These are phyloP conservation scores for Russula sp. DNA, from an alignment of 768 basidiomycete genomes.

Conservation along the genomic window DNA sequence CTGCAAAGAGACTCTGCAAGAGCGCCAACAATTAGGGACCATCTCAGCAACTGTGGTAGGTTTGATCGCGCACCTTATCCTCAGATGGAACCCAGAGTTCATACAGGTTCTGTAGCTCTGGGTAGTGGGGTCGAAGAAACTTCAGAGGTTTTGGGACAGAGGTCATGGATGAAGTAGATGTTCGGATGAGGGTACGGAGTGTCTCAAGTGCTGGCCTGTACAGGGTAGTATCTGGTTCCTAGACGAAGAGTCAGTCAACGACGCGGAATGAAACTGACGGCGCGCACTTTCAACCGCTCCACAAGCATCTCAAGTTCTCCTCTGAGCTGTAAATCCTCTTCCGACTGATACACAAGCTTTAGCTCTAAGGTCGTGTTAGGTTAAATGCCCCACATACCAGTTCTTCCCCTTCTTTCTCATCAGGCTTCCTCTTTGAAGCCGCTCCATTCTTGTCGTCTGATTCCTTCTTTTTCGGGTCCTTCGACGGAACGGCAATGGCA, in stretches of 20 bases:
- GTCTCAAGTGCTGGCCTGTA: conserved; percentile 92
- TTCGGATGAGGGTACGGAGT: conserved; percentile 86
- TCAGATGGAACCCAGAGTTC: conserved; percentile 74
- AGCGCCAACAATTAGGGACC: conserved; percentile 2
- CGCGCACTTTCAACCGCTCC: conserved; percentile 78
- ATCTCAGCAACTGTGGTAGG: conserved; percentile 3
- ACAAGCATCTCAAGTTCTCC: conserved; percentile 96
- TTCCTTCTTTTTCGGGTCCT: conserved; percentile 72
- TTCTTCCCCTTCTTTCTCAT: conserved; percentile 55
- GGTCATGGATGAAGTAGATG: conserved; percentile 98
- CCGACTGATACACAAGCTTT: conserved; percentile 50
- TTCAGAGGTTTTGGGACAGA: conserved; percentile 98
- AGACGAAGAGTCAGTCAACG: conserved; percentile 16
- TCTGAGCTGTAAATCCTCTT: conserved; percentile 91
- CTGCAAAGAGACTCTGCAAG: conserved; percentile 82
- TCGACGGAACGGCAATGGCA: conserved; percentile 57
- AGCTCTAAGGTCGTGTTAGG: neutral
- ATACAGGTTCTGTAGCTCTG: conserved; percentile 76
- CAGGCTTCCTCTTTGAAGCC: conserved; percentile 34
- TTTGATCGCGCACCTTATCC: conserved; percentile 51
- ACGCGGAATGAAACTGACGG: neutral
- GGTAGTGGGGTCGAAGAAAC: conserved; percentile 93
- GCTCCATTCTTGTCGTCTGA: conserved; percentile 44
- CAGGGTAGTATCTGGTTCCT: conserved; percentile 86
- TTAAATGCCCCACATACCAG: conserved; percentile 57